Conservation (phyloP, 257 asterid genomes). For the Mentha longifolia region DNA sequence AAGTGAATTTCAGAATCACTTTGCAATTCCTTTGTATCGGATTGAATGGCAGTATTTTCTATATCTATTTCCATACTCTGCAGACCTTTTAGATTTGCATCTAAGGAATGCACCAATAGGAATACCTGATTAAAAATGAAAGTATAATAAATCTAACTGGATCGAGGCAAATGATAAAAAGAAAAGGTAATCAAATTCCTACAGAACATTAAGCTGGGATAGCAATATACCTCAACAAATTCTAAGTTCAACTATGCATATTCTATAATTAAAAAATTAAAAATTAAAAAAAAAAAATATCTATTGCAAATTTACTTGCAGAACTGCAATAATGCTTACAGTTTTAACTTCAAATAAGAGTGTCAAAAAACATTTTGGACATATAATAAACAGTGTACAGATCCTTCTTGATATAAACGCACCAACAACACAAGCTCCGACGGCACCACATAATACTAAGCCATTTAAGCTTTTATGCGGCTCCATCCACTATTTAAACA, state of each 20-base stretch:
- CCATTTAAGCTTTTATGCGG: background rate
- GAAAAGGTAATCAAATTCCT: background rate
- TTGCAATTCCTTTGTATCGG: conserved; percentile 47
- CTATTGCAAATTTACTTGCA: too few relatives aligned
- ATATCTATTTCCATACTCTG: conserved; percentile 45
- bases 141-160: conserved; percentile 29
- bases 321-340: background rate
- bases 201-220: conserved; percentile 1
- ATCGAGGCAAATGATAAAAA: conserved; percentile 18
- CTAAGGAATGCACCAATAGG: conserved; percentile 73
- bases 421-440: conserved; percentile 1
- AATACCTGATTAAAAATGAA: conserved; percentile 63
- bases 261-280: too few relatives aligned
- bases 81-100: conserved; percentile 51
- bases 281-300: too few relatives aligned
- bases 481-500: background rate
- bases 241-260: too few relatives aligned
- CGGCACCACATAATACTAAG: background rate
- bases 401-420: background rate
- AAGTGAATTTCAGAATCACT: conserved; percentile 41
- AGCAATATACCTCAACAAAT: background rate
- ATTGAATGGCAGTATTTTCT: conserved; percentile 42
- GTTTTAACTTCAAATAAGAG: background rate
- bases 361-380: background rate
- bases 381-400: background rate